phyloP scores from a whole-genome alignment of 1,284 basidiomycete species.

The Lentinula novae-zelandiae region DNA sequence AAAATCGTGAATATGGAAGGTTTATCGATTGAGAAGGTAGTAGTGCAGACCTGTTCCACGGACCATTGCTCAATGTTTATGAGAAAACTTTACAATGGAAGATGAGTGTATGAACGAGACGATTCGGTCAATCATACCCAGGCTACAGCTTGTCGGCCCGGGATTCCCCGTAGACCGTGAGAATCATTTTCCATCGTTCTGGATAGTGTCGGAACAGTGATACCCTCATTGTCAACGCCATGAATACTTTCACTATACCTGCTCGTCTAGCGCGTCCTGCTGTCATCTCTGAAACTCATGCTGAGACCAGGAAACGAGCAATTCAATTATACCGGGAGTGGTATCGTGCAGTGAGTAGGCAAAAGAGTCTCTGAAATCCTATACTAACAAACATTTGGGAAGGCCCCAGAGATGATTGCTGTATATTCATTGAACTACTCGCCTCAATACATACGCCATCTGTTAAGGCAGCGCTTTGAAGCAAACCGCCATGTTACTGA shows the following conservation, averaged over 20 bases:
- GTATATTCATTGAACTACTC: constrained; percentile 86
- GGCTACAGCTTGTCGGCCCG: background rate
- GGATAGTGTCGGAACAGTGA: too few species aligned
- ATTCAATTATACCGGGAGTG: constrained; percentile 88
- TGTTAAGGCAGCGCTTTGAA: constrained; percentile 88
- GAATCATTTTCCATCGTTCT: background rate
- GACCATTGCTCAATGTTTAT: constrained; percentile 38
- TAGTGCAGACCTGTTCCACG: constrained; percentile 47
- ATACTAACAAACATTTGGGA: constrained; percentile 6
- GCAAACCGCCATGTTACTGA: constrained; percentile 83
- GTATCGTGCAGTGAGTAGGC: constrained; percentile 77
- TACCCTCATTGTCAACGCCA: background rate
- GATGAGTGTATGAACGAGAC: background rate
- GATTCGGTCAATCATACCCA: too few species aligned
- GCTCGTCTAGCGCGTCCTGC: constrained; percentile 80
- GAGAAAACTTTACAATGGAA: background rate
- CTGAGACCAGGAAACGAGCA: constrained; percentile 71
- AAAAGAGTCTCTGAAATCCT: constrained; percentile 1
- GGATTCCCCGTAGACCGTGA: background rate
- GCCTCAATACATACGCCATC: constrained; percentile 77
- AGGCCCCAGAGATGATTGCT: constrained; percentile 89
- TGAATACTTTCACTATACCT: constrained; percentile 79
- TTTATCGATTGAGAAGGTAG: background rate
- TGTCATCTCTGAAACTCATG: constrained; percentile 52
- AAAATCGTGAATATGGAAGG: background rate